Evolutionary conservation across 805 yeast genomes (phyloP).

Genomic region (Pichia gijzeniarum): DNA sequence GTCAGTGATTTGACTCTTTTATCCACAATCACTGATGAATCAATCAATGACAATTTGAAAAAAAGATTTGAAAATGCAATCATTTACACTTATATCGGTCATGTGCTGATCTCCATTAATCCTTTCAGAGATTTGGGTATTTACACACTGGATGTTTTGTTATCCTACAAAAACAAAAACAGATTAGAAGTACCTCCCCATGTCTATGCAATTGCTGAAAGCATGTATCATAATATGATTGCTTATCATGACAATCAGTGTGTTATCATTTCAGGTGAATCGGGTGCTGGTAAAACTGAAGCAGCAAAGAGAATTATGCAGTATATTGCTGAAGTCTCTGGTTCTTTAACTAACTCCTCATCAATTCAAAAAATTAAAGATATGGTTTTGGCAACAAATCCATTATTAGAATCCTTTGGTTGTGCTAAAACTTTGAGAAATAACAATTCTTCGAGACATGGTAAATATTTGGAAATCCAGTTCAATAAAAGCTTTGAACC

Average conservation of each 20-base stretch:
- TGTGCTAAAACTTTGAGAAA: constrained; percentile 90
- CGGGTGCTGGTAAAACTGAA: constrained; percentile 98
- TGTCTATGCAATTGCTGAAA: constrained; percentile 95
- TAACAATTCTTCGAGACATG: constrained; percentile 87
- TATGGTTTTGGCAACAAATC: constrained; percentile 97
- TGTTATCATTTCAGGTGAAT: constrained; percentile 95
- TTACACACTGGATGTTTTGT: constrained; percentile 72
- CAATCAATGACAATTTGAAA: constrained; percentile 86
- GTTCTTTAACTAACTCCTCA: constrained; percentile 52
- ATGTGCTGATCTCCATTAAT: constrained; percentile 90
- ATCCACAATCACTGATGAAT: constrained; percentile 82
- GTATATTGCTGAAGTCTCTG: constrained; percentile 86
- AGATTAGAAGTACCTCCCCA: constrained; percentile 97
- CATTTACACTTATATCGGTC: constrained; percentile 90
- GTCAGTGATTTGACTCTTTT: constrained; percentile 89
- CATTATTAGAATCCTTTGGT: constrained; percentile 83
- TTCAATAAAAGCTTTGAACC: constrained; percentile 83
- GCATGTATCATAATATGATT: constrained; percentile 93
- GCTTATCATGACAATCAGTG: constrained; percentile 93
- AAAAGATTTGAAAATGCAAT: constrained; percentile 85
- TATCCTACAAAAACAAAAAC: constrained; percentile 82
- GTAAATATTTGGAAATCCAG: constrained; percentile 86
- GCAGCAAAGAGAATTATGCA: constrained; percentile 98
- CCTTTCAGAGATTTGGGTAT: constrained; percentile 97
- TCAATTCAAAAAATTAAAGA: constrained; percentile 84